A percentile compares a stretch with the other conserved stretches of the same genome.
Conservation (phyloP, 768 basidiomycete genomes). For the Serendipita sp. region DNA sequence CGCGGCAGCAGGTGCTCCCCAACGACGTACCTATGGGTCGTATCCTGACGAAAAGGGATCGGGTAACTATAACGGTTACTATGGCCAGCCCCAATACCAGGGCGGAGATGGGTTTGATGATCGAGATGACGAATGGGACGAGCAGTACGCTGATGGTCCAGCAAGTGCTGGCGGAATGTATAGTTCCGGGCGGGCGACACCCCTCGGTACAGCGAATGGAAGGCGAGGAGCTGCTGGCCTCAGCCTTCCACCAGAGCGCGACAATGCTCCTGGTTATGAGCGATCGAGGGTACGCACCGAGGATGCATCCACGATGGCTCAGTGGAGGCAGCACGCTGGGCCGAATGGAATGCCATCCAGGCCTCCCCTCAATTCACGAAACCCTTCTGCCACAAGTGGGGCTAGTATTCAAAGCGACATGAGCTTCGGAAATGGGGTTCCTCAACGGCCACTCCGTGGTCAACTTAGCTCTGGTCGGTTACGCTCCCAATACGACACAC, state of each 20-base stretch:
- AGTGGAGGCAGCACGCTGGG: conserved; percentile 40
- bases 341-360: conserved; percentile 22
- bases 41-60: conserved; percentile 13
- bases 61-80: not conserved
- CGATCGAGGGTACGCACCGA: conserved; percentile 57
- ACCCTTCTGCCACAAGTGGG: conserved; percentile 17
- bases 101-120: conserved; percentile 44
- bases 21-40: conserved; percentile 21
- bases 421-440: conserved; percentile 23
- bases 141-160: conserved; percentile 22
- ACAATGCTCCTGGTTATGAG: conserved; percentile 30
- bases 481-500: conserved; percentile 34
- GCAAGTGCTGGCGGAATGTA: conserved; percentile 34
- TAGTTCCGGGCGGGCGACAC: conserved; percentile 57
- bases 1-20: conserved; percentile 18
- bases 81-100: conserved; percentile 3
- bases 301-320: conserved; percentile 42
- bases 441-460: conserved; percentile 38
- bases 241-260: conserved; percentile 43
- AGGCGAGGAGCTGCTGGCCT: conserved; percentile 33
- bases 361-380: conserved; percentile 11
- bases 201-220: conserved; percentile 35
- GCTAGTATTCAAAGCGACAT: conserved; percentile 23
- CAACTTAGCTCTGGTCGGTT: conserved; percentile 58
- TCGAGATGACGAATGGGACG: conserved; percentile 54